Base-by-base conservation (phyloP, 2,329 filamentous ascomycete species). In the Diaporthe eres region DNA sequence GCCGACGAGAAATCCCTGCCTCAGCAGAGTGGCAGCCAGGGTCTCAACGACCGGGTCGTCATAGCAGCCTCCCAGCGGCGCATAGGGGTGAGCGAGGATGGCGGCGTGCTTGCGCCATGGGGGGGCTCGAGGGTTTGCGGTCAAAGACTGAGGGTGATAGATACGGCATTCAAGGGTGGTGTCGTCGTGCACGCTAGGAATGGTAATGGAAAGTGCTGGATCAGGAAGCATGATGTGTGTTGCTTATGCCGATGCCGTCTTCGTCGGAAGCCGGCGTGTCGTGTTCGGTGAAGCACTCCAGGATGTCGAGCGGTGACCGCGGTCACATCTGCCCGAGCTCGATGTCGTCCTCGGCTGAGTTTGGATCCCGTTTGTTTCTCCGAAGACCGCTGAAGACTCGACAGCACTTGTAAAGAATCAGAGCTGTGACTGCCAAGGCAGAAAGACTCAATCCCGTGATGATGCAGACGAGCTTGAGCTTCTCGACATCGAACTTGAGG, bases 151-250 rank as follows among this genome's bases (percentile, higher is more conserved):
- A 1, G 94, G 93, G 79, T 97, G 93, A 83, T 97, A 97, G 76
- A 98, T 85, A 75, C 96, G 94, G 82, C 95, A 97, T 79, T 96
- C 91, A 74, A 99, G 91, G 15, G 88, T 86, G 76, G 92, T 90
- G 84, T 98, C 95, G 84, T 98, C 96, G 84, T 97, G 90, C 71
- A 98, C 85, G 75, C 95, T 98, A 44, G 96, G 96, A 74, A 98
- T 92, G 31, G 92, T 93, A 82, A 98, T 94, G 80, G 89, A 90
- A 78, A 93, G 81, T 60, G 87, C 87, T 44, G 91, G 90, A 78
- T 87, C 86, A 72, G 90, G 90, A 73, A 92, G 88, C 87, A 90
- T 90, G 47, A 17, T 65, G 71, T 25, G 13, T 12, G 42, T 34
- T 6, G 53, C 19, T 31, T 28, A 51, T 25, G 19, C 31, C 17